phyloP scores from a whole-genome alignment of 768 basidiomycete genomes.

The Phylloporus sp. region DNA sequence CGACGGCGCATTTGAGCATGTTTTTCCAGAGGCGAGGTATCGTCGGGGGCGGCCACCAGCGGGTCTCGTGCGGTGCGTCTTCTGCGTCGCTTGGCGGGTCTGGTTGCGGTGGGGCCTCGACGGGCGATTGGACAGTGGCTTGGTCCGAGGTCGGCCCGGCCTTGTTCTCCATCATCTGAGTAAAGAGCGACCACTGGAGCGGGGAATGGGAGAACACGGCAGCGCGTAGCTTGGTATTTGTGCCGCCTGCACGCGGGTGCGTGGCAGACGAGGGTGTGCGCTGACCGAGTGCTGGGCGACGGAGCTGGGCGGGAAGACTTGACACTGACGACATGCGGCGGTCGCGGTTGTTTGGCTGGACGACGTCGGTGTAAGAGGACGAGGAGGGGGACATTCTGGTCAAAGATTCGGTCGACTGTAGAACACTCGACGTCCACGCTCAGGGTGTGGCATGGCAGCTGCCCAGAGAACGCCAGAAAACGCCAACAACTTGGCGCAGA shows the following conservation, averaged over 20 bases:
- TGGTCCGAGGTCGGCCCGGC: conserved; percentile 1
- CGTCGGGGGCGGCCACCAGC: conserved; percentile 15
- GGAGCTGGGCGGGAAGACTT: not conserved
- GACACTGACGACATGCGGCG: conserved; percentile 17
- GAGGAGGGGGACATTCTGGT: not conserved
- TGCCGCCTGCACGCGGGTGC: not conserved
- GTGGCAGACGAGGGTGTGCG: conserved; percentile 11
- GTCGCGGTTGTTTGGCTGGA: conserved; percentile 13
- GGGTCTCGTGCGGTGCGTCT: conserved; percentile 3
- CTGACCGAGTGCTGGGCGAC: conserved; percentile 4
- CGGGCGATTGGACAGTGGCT: conserved; percentile 2
- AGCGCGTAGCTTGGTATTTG: conserved; percentile 12
- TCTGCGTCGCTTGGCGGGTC: not conserved
- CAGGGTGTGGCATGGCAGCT: not conserved
- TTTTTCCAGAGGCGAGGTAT: conserved; percentile 58
- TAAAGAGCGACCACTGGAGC: conserved; percentile 60
- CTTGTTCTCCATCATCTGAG: conserved; percentile 68
- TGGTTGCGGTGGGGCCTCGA: not conserved
- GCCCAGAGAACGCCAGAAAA: conserved; percentile 1
- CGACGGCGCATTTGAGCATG: conserved; percentile 86
- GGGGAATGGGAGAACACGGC: not conserved
- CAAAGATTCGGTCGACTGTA: too few relatives aligned
- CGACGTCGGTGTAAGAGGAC: not conserved
- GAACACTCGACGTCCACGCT: too few relatives aligned
- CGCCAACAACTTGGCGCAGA: too few relatives aligned